Conservation (phyloP, 495 filamentous ascomycete genomes). For the Aspergillus conjunctus region DNA sequence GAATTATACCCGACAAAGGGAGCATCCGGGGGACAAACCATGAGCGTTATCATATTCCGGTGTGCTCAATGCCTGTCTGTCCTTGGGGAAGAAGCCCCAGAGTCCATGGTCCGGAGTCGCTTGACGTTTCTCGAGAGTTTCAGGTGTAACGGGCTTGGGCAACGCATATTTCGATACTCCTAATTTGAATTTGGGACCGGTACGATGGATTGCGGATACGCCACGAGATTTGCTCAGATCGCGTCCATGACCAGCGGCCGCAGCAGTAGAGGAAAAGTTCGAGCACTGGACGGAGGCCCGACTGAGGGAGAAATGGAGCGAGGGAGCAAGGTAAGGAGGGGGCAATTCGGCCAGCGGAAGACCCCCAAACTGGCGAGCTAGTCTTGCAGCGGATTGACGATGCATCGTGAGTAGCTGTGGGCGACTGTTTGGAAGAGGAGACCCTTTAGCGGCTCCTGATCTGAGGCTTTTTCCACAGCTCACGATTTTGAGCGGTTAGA, state of each 20-base stretch:
- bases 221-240: constrained; percentile 62
- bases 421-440: constrained; percentile 18
- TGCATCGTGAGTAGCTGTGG: constrained; percentile 39
- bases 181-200: constrained; percentile 70
- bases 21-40: constrained; percentile 48
- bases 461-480: constrained; percentile 16
- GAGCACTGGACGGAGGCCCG: constrained; percentile 39
- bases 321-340: constrained; percentile 48
- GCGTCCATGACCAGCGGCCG: constrained; percentile 38
- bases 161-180: constrained; percentile 69
- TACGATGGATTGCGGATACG: constrained; percentile 75
- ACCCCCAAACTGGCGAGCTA: constrained; percentile 38
- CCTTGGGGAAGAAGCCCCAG: constrained; percentile 85
- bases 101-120: constrained; percentile 77
- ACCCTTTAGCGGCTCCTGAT: constrained; percentile 19
- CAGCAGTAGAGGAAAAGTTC: constrained; percentile 51
- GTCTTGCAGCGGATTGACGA: constrained; percentile 38
- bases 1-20: not conserved
- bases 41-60: constrained; percentile 68
- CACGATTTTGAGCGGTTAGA: constrained; percentile 25
- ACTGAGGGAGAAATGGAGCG: constrained; percentile 43
- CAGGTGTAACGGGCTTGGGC: constrained; percentile 65
- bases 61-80: constrained; percentile 61
- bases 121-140: constrained; percentile 45
- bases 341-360: constrained; percentile 42